These are phyloP conservation scores for Suillus hirtellus DNA, from an alignment of 768 basidiomycete genomes.

Conservation along the genomic window DNA sequence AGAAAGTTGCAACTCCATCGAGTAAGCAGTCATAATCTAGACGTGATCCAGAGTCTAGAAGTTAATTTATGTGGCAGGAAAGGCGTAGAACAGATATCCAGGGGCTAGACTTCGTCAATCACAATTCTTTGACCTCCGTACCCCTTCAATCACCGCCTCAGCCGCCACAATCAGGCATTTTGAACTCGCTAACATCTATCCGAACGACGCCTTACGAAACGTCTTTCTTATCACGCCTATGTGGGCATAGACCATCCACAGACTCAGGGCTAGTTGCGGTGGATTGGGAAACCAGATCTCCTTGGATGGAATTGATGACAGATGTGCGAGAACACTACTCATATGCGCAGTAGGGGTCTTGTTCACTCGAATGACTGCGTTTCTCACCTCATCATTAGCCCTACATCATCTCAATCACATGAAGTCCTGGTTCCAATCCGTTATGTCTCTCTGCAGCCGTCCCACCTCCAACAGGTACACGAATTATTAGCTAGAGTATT, in stretches of 20 bases:
- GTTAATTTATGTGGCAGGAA: conserved; percentile 20
- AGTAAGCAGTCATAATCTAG: conserved; percentile 14
- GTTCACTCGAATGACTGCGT: neutral
- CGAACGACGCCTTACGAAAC: conserved; percentile 61
- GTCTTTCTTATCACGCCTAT: conserved; percentile 68
- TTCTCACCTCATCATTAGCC: conserved; percentile 40
- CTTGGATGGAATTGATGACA: conserved; percentile 76
- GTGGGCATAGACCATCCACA: conserved; percentile 38
- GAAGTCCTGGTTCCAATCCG: conserved; percentile 55
- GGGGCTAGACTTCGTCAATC: conserved; percentile 4
- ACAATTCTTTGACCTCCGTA: conserved; percentile 27
- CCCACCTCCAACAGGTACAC: conserved; percentile 70
- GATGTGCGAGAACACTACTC: conserved; percentile 69
- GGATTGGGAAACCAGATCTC: conserved; percentile 71
- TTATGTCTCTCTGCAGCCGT: conserved; percentile 58
- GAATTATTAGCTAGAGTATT: conserved; percentile 67
- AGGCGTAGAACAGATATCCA: conserved; percentile 19
- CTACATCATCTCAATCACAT: conserved; percentile 47
- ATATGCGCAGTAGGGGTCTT: conserved; percentile 54
- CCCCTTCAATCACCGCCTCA: conserved; percentile 28
- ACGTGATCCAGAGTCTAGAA: neutral
- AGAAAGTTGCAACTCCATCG: conserved; percentile 50
- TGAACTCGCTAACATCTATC: conserved; percentile 57
- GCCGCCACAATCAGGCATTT: conserved; percentile 31
- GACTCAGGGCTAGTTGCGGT: conserved; percentile 47